These are phyloP conservation scores for Exophiala lecanii-corni DNA, from an alignment of 2,329 filamentous ascomycete genomes.

Conservation along the genomic window DNA sequence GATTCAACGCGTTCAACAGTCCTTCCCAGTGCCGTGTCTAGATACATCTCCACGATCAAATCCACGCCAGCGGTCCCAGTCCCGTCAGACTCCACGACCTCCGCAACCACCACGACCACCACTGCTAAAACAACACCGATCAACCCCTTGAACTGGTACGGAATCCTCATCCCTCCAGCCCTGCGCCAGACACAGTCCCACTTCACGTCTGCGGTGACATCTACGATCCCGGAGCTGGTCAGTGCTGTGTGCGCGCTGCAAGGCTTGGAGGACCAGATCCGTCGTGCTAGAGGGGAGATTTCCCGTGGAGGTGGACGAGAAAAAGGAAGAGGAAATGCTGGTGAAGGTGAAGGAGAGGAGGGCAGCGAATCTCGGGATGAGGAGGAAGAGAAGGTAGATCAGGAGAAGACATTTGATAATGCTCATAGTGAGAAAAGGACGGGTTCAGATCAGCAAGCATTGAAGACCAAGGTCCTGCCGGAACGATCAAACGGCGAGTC, in stretches of 20 bases:
- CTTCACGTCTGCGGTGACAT: constrained; percentile 39
- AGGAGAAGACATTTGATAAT: too few species aligned
- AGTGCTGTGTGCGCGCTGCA: constrained; percentile 38
- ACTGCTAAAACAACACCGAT: constrained; percentile 1
- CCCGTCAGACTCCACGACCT: too few species aligned
- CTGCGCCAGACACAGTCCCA: constrained; percentile 41
- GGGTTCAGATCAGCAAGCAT: too few species aligned
- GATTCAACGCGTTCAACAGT: neutral
- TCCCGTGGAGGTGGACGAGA: constrained; percentile 4
- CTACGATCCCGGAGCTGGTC: constrained; percentile 35
- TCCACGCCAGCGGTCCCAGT: neutral
- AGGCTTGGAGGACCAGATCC: constrained; percentile 37
- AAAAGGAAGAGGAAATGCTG: neutral
- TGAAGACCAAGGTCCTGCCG: too few species aligned
- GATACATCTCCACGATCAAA: neutral
- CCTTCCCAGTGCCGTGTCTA: neutral
- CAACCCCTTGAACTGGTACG: constrained; percentile 48
- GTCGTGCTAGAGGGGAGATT: constrained; percentile 14
- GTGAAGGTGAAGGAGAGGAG: neutral
- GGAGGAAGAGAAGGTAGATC: too few species aligned
- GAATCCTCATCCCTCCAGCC: constrained; percentile 42
- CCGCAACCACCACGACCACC: neutral
- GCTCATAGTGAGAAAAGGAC: too few species aligned
- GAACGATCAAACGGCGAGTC: constrained; percentile 1
- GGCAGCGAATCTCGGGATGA: too few species aligned